Base-by-base conservation (phyloP, 2,329 filamentous ascomycete species). In the Aureobasidium sp. region DNA sequence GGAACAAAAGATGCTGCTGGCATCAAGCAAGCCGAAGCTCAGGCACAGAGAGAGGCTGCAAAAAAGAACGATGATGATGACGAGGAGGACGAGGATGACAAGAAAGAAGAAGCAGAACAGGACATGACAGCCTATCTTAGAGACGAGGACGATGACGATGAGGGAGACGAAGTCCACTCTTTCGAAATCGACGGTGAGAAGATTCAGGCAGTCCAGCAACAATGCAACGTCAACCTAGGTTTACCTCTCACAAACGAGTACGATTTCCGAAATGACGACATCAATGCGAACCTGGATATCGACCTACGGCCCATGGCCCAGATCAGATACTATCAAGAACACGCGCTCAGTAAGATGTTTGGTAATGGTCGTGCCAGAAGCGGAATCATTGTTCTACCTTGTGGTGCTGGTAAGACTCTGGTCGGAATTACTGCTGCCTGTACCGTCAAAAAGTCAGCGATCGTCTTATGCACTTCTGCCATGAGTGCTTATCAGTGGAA, bases 401-500 rank as follows among this genome's bases (percentile, higher is more conserved):
- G 94, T 73, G 94, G 94, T 68, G 94, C 94, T 20, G 94, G 94
- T 64, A 99, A 99, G 79, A 99, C 94, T 1, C 78, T 99, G 44
- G 94, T 99, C 17, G 94, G 94, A n/a, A 96, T 99, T 68, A 97
- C 94, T 24, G 94, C 94, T 46, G 94, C 92, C 24, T 97, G 94
- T 76, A 97, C 94, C 4, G 93, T 99, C 75, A 96, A 96, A 75
- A 99, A 97, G 78, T 92, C 92, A 12, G 87, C 92, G 26, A 93
- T 99, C 63, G 91, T 99, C 8, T 85, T 99, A 24, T 96, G 92
- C 77, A 99, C 94, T 2, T 96, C 91, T 71, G 93, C 91, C 60
- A 99, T 99, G 93, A 97, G 92, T 7, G 94, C 96, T 6, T 88
- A 96, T 24, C 94, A 99, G 74, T 99, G 94, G 94, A 83, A 92